Evolutionary conservation across 139 green algal species (phyloP), one percentile per base, ranked within the genome.

Genomic region (Closterium sp.): DNA sequence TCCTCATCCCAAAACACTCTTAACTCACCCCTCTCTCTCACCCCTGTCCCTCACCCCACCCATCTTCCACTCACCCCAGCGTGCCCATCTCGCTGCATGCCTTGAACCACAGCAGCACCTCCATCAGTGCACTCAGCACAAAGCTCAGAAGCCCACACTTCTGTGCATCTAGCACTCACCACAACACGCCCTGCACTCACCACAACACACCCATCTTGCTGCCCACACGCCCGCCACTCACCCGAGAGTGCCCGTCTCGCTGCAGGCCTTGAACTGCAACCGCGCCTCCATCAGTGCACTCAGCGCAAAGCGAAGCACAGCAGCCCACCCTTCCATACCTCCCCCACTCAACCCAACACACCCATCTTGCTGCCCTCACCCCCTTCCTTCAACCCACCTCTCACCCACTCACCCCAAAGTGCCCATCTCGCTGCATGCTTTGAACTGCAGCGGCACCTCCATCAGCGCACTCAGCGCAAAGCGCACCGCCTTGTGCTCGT

Each of bases 381-480:
- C 42, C 7, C 42, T n/a, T n/a, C n/a, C n/a, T n/a, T 62, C 42
- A 5, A 62, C 42, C 42, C 42, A 62, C 19, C 19, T 13, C 13
- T 85, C 19, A 19, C 19, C 13, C 70, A 86, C 73, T 29, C 24
- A 86, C 85, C 87, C 87, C 29, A 89, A 19, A 9, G 31, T 24
- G 87, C 30, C 24, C 29, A 89, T 30, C 87, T 34, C 87, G 24
- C 24, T n/a, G 31, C 31, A 45, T 10, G 87, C 87, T 17, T 62
- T 45, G 89, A 94, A 97, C 91, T 97, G 96, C 30, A 97, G 95
- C 4, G 96, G 96, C 1, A 97, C 89, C 92, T 97, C 96, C 96
- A 97, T 97, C 0, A 97, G 90, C 1, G 95, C 95, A 11, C 70
- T 73, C 29, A 97, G 79, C 2, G 96, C 95, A 92, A 97, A 97